These are phyloP conservation scores for Elsinoe fawcettii DNA, from an alignment of 2,329 filamentous ascomycete species.

Conservation along the genomic window DNA sequence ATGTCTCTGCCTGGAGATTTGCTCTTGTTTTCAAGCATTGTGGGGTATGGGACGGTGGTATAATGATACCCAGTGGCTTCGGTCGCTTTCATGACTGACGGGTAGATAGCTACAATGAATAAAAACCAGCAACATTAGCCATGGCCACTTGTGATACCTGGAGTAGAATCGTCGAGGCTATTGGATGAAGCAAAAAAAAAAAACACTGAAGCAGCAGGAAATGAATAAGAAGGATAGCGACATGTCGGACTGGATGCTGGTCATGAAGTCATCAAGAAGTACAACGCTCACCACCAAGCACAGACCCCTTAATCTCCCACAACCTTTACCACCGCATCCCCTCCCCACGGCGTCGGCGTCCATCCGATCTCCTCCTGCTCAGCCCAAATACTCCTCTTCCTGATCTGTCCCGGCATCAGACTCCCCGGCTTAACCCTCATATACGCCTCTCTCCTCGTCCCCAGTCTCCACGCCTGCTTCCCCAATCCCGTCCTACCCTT, in stretches of 20 bases:
- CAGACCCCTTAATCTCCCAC: background rate
- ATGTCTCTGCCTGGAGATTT: no score
- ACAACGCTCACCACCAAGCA: background rate
- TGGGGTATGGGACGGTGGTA: no score
- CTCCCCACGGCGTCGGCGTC: constrained; percentile 1
- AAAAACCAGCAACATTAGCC: no score
- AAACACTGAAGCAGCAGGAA: no score
- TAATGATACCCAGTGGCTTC: no score
- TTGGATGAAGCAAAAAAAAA: no score
- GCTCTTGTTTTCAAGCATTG: no score
- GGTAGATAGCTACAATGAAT: no score
- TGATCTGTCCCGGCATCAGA: background rate
- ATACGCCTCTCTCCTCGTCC: constrained; percentile 12
- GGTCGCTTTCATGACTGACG: no score
- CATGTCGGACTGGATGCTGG: background rate
- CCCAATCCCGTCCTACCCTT: constrained; percentile 5
- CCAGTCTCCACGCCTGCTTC: constrained; percentile 5
- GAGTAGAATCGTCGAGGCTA: no score
- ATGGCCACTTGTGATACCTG: no score
- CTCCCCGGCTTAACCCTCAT: constrained; percentile 1
- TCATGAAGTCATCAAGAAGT: background rate
- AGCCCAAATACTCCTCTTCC: background rate
- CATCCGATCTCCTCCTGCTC: background rate
- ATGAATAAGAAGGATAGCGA: no score
- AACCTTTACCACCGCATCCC: background rate